Percentiles rank a stretch among this genome's conserved stretches.
Evolutionary conservation across 2,329 filamentous ascomycete genomes (phyloP).

Genomic region (Escovopsis weberi): DNA sequence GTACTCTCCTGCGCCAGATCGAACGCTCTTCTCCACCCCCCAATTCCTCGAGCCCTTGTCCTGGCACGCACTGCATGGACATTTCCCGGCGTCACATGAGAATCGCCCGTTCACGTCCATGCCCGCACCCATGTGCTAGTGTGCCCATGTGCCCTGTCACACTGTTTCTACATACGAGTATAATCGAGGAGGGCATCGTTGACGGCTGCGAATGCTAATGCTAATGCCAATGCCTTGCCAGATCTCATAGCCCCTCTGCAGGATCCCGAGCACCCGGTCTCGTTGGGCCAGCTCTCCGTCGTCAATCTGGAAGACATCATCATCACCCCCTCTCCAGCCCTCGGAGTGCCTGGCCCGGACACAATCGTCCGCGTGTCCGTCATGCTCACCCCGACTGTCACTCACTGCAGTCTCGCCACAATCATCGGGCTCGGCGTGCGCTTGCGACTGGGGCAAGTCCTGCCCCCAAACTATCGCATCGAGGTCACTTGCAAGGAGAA

Average conservation of each 20-base stretch:
- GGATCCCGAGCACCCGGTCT: slow-evolving; percentile 91
- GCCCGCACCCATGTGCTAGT: not conserved
- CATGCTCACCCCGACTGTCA: slow-evolving; percentile 89
- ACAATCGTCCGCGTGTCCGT: slow-evolving; percentile 63
- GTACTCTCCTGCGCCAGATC: too few relatives aligned
- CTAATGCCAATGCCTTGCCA: slow-evolving; percentile 21
- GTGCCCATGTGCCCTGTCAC: not conserved
- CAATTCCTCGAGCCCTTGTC: too few relatives aligned
- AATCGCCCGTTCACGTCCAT: too few relatives aligned
- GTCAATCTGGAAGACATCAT: slow-evolving; percentile 91
- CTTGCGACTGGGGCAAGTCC: slow-evolving; percentile 75
- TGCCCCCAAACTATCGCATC: slow-evolving; percentile 82
- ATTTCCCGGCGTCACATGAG: too few relatives aligned
- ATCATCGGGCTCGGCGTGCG: slow-evolving; percentile 90
- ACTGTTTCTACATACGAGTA: too few relatives aligned
- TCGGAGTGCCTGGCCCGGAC: slow-evolving; percentile 29
- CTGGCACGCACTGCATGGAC: too few relatives aligned
- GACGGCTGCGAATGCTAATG: not conserved
- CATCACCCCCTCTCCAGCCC: slow-evolving; percentile 37
- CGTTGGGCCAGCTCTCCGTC: slow-evolving; percentile 82
- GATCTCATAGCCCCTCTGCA: slow-evolving; percentile 91
- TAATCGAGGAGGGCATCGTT: not conserved
- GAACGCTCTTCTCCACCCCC: too few relatives aligned
- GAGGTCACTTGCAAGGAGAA: slow-evolving; percentile 92
- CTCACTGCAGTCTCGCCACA: slow-evolving; percentile 90